Conservation (phyloP, 139 green algal genomes). For the Tetraselmis striata region DNA sequence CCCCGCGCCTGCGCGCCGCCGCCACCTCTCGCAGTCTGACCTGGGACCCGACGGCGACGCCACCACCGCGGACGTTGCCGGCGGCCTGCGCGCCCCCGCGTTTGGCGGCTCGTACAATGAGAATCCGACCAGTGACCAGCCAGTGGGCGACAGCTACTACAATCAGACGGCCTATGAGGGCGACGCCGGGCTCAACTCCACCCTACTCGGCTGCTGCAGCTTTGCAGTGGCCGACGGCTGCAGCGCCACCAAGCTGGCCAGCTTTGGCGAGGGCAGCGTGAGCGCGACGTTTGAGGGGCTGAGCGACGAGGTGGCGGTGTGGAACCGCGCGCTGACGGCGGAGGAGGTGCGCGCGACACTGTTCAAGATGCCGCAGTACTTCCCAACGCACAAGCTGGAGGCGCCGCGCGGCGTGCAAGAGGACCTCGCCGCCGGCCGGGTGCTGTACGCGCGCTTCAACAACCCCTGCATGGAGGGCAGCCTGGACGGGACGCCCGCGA, state of each 20-base stretch:
- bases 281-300: conserved; percentile 16
- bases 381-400: conserved; percentile 16
- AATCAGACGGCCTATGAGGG: not conserved
- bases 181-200: not conserved
- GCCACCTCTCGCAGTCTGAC: not conserved
- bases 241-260: conserved; percentile 14
- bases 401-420: conserved; percentile 17
- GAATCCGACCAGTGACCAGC: not conserved
- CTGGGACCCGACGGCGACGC: not conserved
- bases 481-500: not conserved
- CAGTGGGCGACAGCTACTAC: not conserved
- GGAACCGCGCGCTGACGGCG: conserved; percentile 9
- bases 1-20: too few species aligned
- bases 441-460: conserved; percentile 24
- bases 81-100: not conserved
- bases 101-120: not conserved
- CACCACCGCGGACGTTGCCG: not conserved
- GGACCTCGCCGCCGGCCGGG: conserved; percentile 10
- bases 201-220: not conserved
- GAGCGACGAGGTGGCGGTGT: conserved; percentile 25
- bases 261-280: not conserved
- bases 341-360: conserved; percentile 13
- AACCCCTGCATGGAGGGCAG: conserved; percentile 15
- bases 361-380: conserved; percentile 25
- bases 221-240: conserved; percentile 1